phyloP scores from a whole-genome alignment of 495 filamentous ascomycete species.

The Aspergillus hancockii region DNA sequence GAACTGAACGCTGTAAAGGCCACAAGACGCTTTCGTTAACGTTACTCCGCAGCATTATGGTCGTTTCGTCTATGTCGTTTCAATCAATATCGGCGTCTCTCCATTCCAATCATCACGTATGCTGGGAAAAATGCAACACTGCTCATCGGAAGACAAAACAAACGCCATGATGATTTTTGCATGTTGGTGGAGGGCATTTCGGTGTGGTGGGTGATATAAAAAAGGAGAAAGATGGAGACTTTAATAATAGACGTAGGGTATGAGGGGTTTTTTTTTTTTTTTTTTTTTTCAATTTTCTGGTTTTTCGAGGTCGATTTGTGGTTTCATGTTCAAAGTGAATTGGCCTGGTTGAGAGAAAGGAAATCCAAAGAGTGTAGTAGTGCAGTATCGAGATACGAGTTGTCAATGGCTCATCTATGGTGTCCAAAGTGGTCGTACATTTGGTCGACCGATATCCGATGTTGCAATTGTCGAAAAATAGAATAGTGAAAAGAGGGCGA shows the following conservation, averaged over 20 bases:
- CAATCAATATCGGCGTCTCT: conserved; percentile 30
- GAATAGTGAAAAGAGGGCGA: conserved; percentile 11
- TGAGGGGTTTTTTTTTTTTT: conserved; percentile 24
- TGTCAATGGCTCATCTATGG: not conserved
- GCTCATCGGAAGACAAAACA: conserved; percentile 14
- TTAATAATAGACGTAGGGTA: conserved; percentile 16
- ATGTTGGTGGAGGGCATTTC: conserved; percentile 14
- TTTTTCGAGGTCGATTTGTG: too few relatives aligned
- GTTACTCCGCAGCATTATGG: conserved; percentile 22
- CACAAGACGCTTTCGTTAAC: conserved; percentile 16
- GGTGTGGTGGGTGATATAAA: conserved; percentile 4
- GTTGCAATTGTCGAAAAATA: conserved; percentile 5
- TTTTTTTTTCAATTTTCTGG: conserved; percentile 20
- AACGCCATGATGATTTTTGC: conserved; percentile 14
- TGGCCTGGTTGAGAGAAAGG: conserved; percentile 13
- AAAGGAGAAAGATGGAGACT: conserved; percentile 8
- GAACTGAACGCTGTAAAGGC: conserved; percentile 14
- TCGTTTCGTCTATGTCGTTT: conserved; percentile 30
- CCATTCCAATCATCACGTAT: conserved; percentile 29
- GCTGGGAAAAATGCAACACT: conserved; percentile 12
- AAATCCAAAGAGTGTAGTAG: conserved; percentile 10
- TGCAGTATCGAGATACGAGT: not conserved
- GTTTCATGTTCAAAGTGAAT: conserved; percentile 13
- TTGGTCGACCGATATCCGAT: not conserved
- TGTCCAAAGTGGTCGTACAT: not conserved